Conservation (phyloP, 2,329 filamentous ascomycete species). For the Pezicula neosporulosa region DNA sequence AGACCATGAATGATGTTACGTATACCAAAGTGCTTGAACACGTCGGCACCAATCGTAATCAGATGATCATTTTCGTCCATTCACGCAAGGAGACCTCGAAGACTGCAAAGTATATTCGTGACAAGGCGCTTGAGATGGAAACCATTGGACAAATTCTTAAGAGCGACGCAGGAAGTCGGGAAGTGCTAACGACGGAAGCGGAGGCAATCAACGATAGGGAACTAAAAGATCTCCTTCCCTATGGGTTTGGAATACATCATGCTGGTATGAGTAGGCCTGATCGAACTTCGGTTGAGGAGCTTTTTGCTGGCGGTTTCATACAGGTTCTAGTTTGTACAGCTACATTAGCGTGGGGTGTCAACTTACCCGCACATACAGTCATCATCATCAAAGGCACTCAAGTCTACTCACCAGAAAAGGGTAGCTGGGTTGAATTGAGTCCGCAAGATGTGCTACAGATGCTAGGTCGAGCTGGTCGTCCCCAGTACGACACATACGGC, state of each 20-base stretch:
- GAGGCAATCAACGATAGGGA: constrained; percentile 80
- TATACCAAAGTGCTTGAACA: constrained; percentile 98
- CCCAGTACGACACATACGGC: constrained; percentile 95
- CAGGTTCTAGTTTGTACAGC: constrained; percentile 97
- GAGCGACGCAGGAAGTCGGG: constrained; percentile 86
- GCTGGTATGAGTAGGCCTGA: constrained; percentile 96
- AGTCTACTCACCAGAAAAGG: constrained; percentile 97
- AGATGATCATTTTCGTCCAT: constrained; percentile 99
- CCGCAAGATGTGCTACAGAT: constrained; percentile 98
- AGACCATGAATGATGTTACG: constrained; percentile 99
- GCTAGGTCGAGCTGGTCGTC: constrained; percentile 93
- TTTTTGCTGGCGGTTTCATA: constrained; percentile 87
- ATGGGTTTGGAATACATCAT: constrained; percentile 97
- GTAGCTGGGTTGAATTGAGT: constrained; percentile 96
- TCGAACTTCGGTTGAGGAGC: constrained; percentile 89
- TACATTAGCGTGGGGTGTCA: constrained; percentile 98
- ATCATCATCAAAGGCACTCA: constrained; percentile 99
- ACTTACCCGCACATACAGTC: constrained; percentile 94
- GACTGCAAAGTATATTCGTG: constrained; percentile 91
- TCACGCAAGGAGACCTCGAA: constrained; percentile 98
- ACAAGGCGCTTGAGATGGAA: constrained; percentile 95
- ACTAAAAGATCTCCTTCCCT: constrained; percentile 89
- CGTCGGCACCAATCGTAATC: constrained; percentile 86
- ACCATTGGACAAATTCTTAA: constrained; percentile 95
- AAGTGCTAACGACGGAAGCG: constrained; percentile 82